These are phyloP conservation scores for Prunus kanzakura DNA, from an alignment of 306 rosid species.

Conservation along the genomic window DNA sequence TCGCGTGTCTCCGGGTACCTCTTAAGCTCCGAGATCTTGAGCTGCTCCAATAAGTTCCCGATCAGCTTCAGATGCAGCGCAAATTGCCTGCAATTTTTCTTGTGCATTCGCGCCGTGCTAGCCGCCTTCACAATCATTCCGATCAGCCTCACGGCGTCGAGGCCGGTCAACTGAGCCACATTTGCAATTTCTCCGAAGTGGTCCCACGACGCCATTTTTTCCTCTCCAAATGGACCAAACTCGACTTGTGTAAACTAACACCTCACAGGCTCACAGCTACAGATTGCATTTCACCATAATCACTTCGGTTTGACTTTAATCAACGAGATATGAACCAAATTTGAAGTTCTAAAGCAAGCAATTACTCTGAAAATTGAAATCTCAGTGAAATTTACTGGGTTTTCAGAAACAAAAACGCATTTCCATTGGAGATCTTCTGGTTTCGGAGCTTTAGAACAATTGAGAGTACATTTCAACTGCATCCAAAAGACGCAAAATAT, in stretches of 20 bases:
- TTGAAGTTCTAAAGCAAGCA: not conserved
- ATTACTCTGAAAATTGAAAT: not conserved
- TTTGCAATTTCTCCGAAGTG: constrained; percentile 79
- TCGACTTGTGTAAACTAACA: constrained; percentile 2
- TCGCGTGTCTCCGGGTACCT: constrained; percentile 89
- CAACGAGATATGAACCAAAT: not conserved
- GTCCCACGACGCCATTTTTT: constrained; percentile 73
- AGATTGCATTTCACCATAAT: not conserved
- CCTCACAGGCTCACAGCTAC: not conserved
- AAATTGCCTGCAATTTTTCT: constrained; percentile 90
- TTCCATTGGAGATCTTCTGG: constrained; percentile 43
- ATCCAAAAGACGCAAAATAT: constrained; percentile 1
- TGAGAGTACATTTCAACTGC: constrained; percentile 16
- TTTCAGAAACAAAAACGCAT: constrained; percentile 20
- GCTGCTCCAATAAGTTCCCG: constrained; percentile 90
- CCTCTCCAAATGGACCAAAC: constrained; percentile 30
- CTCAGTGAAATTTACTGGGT: not conserved
- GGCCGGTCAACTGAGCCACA: constrained; percentile 82
- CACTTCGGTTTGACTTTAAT: not conserved
- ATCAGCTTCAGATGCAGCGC: constrained; percentile 89
- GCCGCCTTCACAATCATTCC: constrained; percentile 86
- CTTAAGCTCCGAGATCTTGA: constrained; percentile 93
- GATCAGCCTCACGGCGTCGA: constrained; percentile 78
- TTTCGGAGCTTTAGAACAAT: constrained; percentile 13
- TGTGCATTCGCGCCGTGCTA: constrained; percentile 89